Percentiles rank a stretch among this genome's conserved stretches.
These are phyloP conservation scores for Ophiostoma sp. DNA, from an alignment of 2,329 filamentous ascomycete genomes.

Conservation along the genomic window DNA sequence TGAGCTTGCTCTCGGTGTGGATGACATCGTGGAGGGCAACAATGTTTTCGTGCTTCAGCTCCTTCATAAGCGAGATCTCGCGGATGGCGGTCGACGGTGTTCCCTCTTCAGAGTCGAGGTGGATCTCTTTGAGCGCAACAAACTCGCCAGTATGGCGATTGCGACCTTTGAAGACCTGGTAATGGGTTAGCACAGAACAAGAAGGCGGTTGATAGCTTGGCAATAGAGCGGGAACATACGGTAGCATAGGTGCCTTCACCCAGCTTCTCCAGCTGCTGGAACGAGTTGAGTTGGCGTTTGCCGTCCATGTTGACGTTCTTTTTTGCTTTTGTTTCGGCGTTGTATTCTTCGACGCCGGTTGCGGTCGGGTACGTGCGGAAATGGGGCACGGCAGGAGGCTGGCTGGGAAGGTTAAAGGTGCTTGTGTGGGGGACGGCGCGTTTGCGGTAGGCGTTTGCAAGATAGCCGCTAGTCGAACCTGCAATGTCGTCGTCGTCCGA, in stretches of 20 bases:
- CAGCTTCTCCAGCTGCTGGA: constrained; percentile 98
- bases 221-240: constrained; percentile 62
- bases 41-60: constrained; percentile 98
- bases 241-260: constrained; percentile 99
- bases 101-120: constrained; percentile 96
- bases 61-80: constrained; percentile 99
- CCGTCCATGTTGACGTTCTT: constrained; percentile 69
- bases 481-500: neutral
- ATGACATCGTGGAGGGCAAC: constrained; percentile 97
- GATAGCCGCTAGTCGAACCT: neutral
- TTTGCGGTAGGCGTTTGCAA: neutral
- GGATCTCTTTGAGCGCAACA: constrained; percentile 96
- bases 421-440: neutral
- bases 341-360: constrained; percentile 23
- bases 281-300: constrained; percentile 89
- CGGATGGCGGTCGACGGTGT: constrained; percentile 96
- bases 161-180: constrained; percentile 92
- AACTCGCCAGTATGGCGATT: constrained; percentile 96
- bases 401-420: constrained; percentile 33
- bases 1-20: constrained; percentile 98
- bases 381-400: constrained; percentile 37
- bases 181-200: neutral
- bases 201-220: too few relatives aligned
- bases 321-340: constrained; percentile 21
- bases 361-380: constrained; percentile 33